These are phyloP conservation scores for Cronartium ribicola DNA, from an alignment of 1,284 basidiomycete species.

Conservation along the genomic window DNA sequence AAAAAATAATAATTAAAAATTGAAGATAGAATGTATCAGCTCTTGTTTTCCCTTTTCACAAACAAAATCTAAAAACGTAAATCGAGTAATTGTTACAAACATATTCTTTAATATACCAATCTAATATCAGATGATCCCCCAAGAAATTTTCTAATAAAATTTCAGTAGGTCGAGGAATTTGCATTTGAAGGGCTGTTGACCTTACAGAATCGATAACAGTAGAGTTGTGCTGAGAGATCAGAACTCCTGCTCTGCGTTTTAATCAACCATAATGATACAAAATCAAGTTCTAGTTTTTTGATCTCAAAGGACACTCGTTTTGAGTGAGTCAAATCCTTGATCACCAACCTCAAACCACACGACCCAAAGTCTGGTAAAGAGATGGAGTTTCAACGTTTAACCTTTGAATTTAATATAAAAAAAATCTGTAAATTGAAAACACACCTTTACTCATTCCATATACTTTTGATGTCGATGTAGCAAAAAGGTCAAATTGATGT, in stretches of 20 bases:
- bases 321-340: neutral
- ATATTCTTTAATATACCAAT: conserved; percentile 4
- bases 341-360: neutral
- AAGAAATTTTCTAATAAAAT: neutral
- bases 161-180: neutral
- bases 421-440: too few relatives aligned
- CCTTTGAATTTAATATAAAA: too few relatives aligned
- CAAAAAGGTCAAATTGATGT: too few relatives aligned
- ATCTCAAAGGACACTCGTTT: too few relatives aligned
- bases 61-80: neutral
- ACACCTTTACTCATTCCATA: conserved; percentile 2
- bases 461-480: neutral
- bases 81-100: neutral
- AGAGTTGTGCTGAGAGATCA: neutral
- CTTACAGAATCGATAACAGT: neutral
- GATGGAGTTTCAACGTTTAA: too few relatives aligned
- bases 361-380: conserved; percentile 1
- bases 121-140: neutral
- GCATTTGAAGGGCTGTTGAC: neutral
- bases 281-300: too few relatives aligned
- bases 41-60: neutral
- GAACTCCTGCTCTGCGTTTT: conserved; percentile 3
- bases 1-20: neutral
- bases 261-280: too few relatives aligned
- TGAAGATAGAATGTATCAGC: neutral